A percentile compares a stretch with the other conserved stretches of the same genome.
These are phyloP conservation scores for Amanita rubescens DNA, from an alignment of 768 basidiomycete species.

Conservation along the genomic window DNA sequence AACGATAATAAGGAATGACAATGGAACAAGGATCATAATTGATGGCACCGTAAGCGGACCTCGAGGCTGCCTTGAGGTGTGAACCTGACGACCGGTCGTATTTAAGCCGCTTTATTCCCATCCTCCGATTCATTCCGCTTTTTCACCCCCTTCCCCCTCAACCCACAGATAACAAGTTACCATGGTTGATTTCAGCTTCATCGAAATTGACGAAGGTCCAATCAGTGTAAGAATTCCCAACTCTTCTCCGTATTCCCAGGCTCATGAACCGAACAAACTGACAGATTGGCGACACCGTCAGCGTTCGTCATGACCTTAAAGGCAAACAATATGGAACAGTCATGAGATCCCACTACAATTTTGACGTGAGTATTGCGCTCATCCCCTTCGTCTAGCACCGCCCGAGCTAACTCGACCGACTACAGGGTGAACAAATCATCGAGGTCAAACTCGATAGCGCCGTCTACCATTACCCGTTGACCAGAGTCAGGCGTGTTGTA, in stretches of 20 bases:
- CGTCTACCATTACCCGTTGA: constrained; percentile 59
- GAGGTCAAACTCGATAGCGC: constrained; percentile 76
- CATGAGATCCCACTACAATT: too few species aligned
- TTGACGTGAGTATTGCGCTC: not conserved
- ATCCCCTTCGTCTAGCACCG: not conserved
- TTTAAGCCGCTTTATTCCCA: not conserved
- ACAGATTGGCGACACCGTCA: too few species aligned
- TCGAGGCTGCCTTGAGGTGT: constrained; percentile 46
- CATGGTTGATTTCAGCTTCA: constrained; percentile 1
- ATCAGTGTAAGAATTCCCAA: too few species aligned
- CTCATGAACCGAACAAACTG: too few species aligned
- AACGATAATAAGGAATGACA: constrained; percentile 24
- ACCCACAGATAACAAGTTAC: too few species aligned
- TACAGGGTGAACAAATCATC: constrained; percentile 73
- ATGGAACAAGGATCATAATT: constrained; percentile 4
- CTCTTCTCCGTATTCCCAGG: not conserved
- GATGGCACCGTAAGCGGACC: constrained; percentile 24
- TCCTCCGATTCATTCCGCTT: not conserved
- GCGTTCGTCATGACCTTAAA: too few species aligned
- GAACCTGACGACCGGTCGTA: constrained; percentile 13
- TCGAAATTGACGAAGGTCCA: constrained; percentile 4
- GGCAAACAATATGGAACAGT: too few species aligned
- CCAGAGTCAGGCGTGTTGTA: constrained; percentile 69
- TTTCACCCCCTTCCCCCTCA: not conserved
- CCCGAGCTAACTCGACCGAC: not conserved